Conservation (phyloP, 2,329 filamentous ascomycete species). For the Penicillium rolfsii region DNA sequence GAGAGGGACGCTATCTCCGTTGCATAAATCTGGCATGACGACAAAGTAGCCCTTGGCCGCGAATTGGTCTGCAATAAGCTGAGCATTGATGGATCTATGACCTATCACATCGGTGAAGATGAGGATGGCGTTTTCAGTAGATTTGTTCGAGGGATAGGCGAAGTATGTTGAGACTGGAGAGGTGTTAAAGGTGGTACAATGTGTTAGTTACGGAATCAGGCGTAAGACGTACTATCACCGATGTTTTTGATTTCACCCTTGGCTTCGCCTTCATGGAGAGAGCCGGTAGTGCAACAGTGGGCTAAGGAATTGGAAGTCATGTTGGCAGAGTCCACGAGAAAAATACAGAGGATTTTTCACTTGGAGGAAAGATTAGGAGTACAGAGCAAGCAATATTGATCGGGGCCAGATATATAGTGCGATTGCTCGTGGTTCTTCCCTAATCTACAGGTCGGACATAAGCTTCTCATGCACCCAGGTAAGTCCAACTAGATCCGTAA, state of each 20-base stretch:
- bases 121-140: slow-evolving; percentile 55
- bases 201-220: background rate
- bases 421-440: background rate
- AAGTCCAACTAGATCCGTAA: slow-evolving; percentile 6
- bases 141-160: slow-evolving; percentile 51
- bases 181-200: background rate
- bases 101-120: slow-evolving; percentile 60
- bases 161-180: slow-evolving; percentile 55
- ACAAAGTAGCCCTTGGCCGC: slow-evolving; percentile 70
- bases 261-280: slow-evolving; percentile 49
- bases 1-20: slow-evolving; percentile 62
- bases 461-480: no score
- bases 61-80: slow-evolving; percentile 70
- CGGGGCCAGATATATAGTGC: background rate
- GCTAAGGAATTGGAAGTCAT: slow-evolving; percentile 50
- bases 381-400: background rate
- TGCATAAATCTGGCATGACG: slow-evolving; percentile 69
- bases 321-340: background rate
- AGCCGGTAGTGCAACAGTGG: slow-evolving; percentile 42
- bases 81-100: slow-evolving; percentile 56
- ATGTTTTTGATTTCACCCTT: slow-evolving; percentile 46
- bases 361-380: background rate
- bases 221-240: slow-evolving; percentile 37
- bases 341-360: background rate
- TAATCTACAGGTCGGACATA: background rate